A percentile compares a stretch with the other conserved stretches of the same genome.
Conservation (phyloP, 495 filamentous ascomycete species). For the Aspergillus campestris region DNA sequence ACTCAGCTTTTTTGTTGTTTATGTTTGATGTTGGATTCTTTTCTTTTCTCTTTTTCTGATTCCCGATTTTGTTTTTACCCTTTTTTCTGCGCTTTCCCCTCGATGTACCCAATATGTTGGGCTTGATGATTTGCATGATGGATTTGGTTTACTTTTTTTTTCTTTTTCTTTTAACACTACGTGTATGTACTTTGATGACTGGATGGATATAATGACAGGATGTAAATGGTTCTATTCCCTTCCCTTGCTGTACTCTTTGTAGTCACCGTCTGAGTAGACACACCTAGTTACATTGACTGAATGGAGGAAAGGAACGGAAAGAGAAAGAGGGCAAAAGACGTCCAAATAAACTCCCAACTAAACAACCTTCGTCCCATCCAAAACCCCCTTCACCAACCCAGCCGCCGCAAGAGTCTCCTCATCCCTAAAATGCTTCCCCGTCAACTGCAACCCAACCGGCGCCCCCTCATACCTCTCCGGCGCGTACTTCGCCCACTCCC, state of each 20-base stretch:
- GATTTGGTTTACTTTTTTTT: slow-evolving; percentile 1
- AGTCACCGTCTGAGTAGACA: neutral
- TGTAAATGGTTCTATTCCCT: neutral
- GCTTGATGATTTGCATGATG: too few species aligned
- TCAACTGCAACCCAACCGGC: slow-evolving; percentile 45
- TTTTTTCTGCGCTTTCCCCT: slow-evolving; percentile 10
- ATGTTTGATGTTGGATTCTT: slow-evolving; percentile 1
- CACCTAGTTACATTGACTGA: neutral
- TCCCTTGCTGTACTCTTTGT: neutral
- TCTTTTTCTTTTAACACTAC: slow-evolving; percentile 10
- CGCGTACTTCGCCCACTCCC: slow-evolving; percentile 33
- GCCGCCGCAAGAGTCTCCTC: slow-evolving; percentile 34
- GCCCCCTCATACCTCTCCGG: slow-evolving; percentile 31
- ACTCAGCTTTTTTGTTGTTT: neutral
- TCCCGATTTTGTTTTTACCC: slow-evolving; percentile 2
- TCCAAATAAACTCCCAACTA: too few species aligned
- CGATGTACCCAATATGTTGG: too few species aligned
- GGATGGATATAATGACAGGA: slow-evolving; percentile 7
- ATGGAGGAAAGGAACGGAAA: neutral
- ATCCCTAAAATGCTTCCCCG: slow-evolving; percentile 36
- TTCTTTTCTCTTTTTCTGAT: neutral
- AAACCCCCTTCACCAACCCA: slow-evolving; percentile 20
- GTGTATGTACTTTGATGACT: slow-evolving; percentile 4
- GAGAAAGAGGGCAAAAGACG: too few species aligned
- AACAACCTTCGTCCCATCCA: slow-evolving; percentile 13